Base-by-base conservation (phyloP, 2,329 filamentous ascomycete genomes). In the Verticillium albo-atrum region DNA sequence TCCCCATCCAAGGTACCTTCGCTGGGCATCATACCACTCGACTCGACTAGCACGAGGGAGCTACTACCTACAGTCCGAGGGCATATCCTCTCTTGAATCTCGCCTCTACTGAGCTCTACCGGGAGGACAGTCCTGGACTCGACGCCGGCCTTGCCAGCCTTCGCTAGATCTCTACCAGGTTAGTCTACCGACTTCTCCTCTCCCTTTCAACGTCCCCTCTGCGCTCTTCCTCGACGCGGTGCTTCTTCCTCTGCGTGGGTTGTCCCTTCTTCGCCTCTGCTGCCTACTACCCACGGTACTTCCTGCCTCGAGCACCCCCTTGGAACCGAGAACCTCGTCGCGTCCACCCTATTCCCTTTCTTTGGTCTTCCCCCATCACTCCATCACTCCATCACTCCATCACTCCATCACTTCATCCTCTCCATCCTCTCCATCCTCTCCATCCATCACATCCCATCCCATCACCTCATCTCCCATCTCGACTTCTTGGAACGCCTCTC, bases 401-500 rank as follows among this genome's bases (percentile, higher is more conserved):
- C 30, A 32, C 15, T 17, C 53, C 57, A 25, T 55, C 28, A 10
- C 26, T 12, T 23, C 28, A 28, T n/a, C n/a, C n/a, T n/a, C n/a
- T n/a, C n/a, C n/a, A n/a, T n/a, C n/a, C n/a, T n/a, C n/a, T n/a
- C n/a, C n/a, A n/a, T n/a, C n/a, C n/a, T n/a, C 30, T 32, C 30
- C 30, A 32, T 32, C 30, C 30, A 32, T 32, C 30, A 32, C 15
- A n/a, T 52, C 30, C 50, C 17, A 30, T 15, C 27, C 53, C 57
- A 25, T 55, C 28, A 10, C 26, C n/a, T 23, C 28, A 28, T n/a
- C n/a, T 42, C 30, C 55, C 35, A 58, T 57, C 37, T 23, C 42
- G 42, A 50, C 60, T 54, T 55, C 61, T 42, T 51, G 55, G 47
- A 55, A 47, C 37, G 32, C 55, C 60, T 56, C 56, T 35, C 61